Conservation (phyloP, 2,329 filamentous ascomycete genomes). For the Triangularia setosa region DNA sequence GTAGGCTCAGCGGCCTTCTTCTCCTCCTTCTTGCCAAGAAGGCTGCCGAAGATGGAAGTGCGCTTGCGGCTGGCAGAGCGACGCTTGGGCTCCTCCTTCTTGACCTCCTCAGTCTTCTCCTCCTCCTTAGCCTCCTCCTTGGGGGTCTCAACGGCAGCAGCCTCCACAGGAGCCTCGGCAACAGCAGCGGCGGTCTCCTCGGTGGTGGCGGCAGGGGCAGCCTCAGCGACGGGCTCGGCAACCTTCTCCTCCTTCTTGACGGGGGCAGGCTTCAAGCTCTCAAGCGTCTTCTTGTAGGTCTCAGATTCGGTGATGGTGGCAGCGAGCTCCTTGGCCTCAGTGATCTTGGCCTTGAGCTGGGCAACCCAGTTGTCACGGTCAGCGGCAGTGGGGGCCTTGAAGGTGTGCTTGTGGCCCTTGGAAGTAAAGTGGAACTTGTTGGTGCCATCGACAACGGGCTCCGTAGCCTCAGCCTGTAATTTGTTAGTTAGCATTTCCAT, state of each 20-base stretch:
- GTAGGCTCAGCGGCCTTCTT: constrained; percentile 33
- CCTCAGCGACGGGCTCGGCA: constrained; percentile 35
- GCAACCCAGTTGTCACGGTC: constrained; percentile 93
- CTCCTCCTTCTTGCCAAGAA: constrained; percentile 51
- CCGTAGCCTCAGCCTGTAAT: constrained; percentile 54
- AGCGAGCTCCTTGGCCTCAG: constrained; percentile 79
- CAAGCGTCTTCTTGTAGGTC: constrained; percentile 81
- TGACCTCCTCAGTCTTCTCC: constrained; percentile 39
- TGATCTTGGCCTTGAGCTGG: constrained; percentile 75
- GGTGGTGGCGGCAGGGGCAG: constrained; percentile 34
- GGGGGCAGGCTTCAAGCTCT: constrained; percentile 57
- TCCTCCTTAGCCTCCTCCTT: constrained; percentile 46
- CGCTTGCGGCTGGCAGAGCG: constrained; percentile 64
- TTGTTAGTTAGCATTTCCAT: constrained; percentile 29
- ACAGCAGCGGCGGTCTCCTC: constrained; percentile 35
- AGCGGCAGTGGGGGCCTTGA: constrained; percentile 70
- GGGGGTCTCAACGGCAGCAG: constrained; percentile 36
- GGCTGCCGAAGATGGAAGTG: constrained; percentile 56
- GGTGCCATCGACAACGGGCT: constrained; percentile 70
- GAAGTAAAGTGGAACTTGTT: constrained; percentile 83
- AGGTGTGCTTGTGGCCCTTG: constrained; percentile 86
- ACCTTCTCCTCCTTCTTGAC: constrained; percentile 43
- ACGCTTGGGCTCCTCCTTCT: constrained; percentile 58
- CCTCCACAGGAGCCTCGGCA: constrained; percentile 33
- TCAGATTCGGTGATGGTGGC: constrained; percentile 72